Evolutionary conservation across 768 basidiomycete species (phyloP), one percentile per base, ranked within the genome.

Genomic region (Kwoniella sp.): DNA sequence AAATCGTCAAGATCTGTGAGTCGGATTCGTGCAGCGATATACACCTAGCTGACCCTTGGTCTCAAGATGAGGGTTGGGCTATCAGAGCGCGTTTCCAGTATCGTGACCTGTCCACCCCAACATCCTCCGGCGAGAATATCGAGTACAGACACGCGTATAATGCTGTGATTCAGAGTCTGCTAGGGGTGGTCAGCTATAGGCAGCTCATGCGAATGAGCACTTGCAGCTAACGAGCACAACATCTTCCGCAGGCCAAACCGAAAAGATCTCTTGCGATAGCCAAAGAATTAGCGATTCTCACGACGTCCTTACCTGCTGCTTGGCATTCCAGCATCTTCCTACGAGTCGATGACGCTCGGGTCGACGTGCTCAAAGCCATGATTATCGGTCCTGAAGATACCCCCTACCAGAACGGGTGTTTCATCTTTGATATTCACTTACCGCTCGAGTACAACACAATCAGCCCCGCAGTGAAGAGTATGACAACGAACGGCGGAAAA

Each of bases 261-360:
- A 92, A 89, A 75, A 80, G 92, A 37, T 90, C 88, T 1, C 78
- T 95, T 52, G 91, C 91, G 9, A 95, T 96, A 56, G 92, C 92
- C 3, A 96, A 95, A 76, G 90, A 93, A 89, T 83, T 95, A 55
- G 90, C 92, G 1, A 88, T 92, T 32, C 80, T 96, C 46, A 90
- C 90, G 2, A 91, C 89, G 10, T 92, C 90, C 69, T 78, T 96
- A 22, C 92, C 92, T n/a, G 85, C 89, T 12, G 85, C 88, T 5
- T 95, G 89, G 88, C 84, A 89, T 65, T 93, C 91, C 4, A 92
- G 89, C 1, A 85, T 96, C 59, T 95, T 93, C 76, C 75, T 96
- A 52, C 60, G 67, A 45, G 90, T 93, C 3, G 92, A 96, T 70
- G 92, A 95, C 76, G 84, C 46, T 6, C 39, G 62, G 43, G 53